Evolutionary conservation across 441 rosid genomes (phyloP), one percentile per base, ranked within the genome.

Genomic region (Pelargonium cotyledonis): DNA sequence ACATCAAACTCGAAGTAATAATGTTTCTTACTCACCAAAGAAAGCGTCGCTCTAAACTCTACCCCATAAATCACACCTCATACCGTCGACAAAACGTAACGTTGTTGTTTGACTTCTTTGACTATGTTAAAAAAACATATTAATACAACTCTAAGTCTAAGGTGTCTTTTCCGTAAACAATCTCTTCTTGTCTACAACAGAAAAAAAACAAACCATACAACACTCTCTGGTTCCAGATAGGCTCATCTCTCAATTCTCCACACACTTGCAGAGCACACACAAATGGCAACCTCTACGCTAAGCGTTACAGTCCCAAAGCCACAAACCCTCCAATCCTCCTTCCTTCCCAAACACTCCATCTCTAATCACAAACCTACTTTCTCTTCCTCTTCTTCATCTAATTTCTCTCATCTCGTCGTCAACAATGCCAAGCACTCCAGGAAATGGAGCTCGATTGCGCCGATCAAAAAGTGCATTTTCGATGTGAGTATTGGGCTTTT

Each of bases 401-500:
- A 23, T 23, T 23, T 23, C 26, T 51, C 58, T 14, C 19, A 19
- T 19, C 19, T 15, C 58, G 58, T 51, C 58, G 58, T 15, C 58
- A 15, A 51, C 57, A 49, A 70, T 58, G 49, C 74, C 1, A 72
- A 70, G 67, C 66, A 68, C 49, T 49, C 74, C 21, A 65, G 38
- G 9, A 70, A 49, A 65, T 47, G 77, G 1, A 73, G 63, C 70
- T 66, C 74, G 43, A 15, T 68, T 1, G 31, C 74, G n/a, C 19
- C 58, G 7, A 1, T 51, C n/a, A 86, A 76, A 53, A 87, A 80
- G n/a, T 71, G 76, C 14, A 18, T 82, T 40, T 16, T 80, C 3
- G 77, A 81, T 70, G 67, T 76, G 79, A 90, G 96, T 64, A 55
- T 88, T 66, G 96, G 91, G 51, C 62, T 93, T 49, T 64, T 93